Base-by-base conservation (phyloP, 2,329 filamentous ascomycete species). In the Phyllosticta citriasiana region DNA sequence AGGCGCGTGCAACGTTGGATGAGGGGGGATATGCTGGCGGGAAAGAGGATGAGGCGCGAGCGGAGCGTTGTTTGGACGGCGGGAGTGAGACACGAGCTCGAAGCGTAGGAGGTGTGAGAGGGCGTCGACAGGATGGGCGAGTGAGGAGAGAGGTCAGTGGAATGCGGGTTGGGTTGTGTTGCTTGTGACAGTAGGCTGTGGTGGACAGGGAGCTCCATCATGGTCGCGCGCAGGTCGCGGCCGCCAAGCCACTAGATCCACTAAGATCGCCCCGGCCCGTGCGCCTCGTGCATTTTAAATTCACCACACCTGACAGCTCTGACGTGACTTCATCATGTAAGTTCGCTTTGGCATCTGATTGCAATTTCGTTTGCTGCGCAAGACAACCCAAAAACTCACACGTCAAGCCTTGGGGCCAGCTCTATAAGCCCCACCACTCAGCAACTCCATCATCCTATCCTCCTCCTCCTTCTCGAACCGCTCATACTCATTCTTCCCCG, bases 1-100 rank as follows among this genome's bases (percentile, higher is more conserved):
- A 35, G 19, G 53, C 35, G 53, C 52, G 53, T 52, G n/a, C 40
- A 51, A 56, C 58, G 8, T 47, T 27, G 53, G 33, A 60, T 60
- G 52, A 26, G 50, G 52, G 9, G 53, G 58, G 19, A 33, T 27
- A 53, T 14, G 40, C 53, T 22, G 53, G 40, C 53, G 53, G 53
- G 30, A 22, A 53, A 40, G 53, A 50, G 55, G 26, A 22, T 52
- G 51, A 52, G 35, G 16, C 16, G 50, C 22, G 14, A 60, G 58
- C 58, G 58, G 53, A 60, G 55, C 27, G 53, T 27, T 5, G n/a
- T 6, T 35, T 26, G 14, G 53, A 26, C 35, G 53, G 58, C 52
- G 58, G 53, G 30, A 47, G 55, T 40, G 25, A 56, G 40, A 47
- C 40, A n/a, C 4, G 14, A 47, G 40, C 12, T 16, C 12, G 47